Base-by-base conservation (phyloP, 2,329 filamentous ascomycete genomes). In the Bipolaris zeicola region DNA sequence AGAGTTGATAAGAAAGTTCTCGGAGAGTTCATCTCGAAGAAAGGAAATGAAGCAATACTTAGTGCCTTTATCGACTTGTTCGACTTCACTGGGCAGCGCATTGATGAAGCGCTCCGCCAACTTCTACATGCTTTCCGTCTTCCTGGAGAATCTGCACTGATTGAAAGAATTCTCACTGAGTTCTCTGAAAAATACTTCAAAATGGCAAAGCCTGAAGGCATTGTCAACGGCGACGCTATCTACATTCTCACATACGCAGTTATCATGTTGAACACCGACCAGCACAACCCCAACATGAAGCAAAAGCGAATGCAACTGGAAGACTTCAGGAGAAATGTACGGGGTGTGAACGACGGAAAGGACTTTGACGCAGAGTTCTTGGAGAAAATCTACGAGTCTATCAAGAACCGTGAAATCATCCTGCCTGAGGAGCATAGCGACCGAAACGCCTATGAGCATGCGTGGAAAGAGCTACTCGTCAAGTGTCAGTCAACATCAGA, bases 361-460 rank as follows among this genome's bases (percentile, higher is more conserved):
- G 89, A 99, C 71, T 99, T 98, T 73, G 85, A 88, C 5, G 83
- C 86, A 0, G 89, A 93, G 61, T 98, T 94, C 70, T 82, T 99
- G 0, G 85, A 92, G 70, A 86, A 86, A 2, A 96, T 98, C 52
- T 99, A 89, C 70, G 88, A 96, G 66, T 92, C 92, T 0, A 99
- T 99, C 79, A 92, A 89, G 73, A 87, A 87, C 16, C 91, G 95
- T 63, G 95, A 99, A 76, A 99, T 99, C 61, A 97, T 99, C 62
- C 80, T 99, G 20, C 95, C 95, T 0, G 95, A 98, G 64, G 95
- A 99, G 76, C 95, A 98, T 74, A 93, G 97, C 72, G 97, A 96
- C 75, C 90, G 94, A 73, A 90, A 96, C 78, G 93, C 92, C 1
- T 98, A 98, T 71, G 94, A 98, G 74, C 95, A 96, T 76, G 94